Base-by-base conservation (phyloP, 805 yeast species). In the Suhomyces pyralidae region DNA sequence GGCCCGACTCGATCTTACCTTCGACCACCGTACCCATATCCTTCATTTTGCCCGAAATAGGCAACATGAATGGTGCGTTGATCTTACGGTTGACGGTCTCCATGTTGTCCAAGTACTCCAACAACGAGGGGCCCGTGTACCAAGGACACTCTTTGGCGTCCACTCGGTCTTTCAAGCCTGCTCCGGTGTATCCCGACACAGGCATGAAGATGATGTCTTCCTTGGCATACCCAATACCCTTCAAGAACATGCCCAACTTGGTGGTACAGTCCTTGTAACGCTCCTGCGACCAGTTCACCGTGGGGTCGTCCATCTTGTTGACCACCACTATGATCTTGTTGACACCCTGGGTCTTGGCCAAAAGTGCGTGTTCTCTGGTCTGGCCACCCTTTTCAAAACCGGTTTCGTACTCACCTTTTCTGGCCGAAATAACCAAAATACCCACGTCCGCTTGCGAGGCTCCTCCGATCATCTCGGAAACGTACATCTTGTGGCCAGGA, bases 401-500 rank as follows among this genome's bases (percentile, higher is more conserved):
- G 51, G 99, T 94, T 78, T 94, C 99, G 74, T 94, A 94, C 73
- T 94, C 99, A 77, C 99, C 99, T 75, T 92, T 91, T 81, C 99
- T 88, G 46, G 98, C 98, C 58, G 97, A 89, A 62, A 94, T 94
- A 48, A 94, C 99, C 65, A 94, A 81, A 60, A 94, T 84, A 76
- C 99, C 99, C 53, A 93, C 94, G 77, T 94, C 99, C 34, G 99
- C 99, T 78, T 94, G 99, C 45, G 98, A 92, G 17, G 99, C 99
- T 73, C 99, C 99, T 65, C 98, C 98, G 79, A 94, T 94, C 99
- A 94, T 94, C 73, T 91, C 96, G 51, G 97, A 90, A 58, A 94
- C 97, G 69, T 94, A 94, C 90, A 94, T 88, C 78, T 94, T 94
- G 80, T 94, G 99, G 49, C 99, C 99, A 59, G 99, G 99, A 7